phyloP scores from a whole-genome alignment of 331 rosid species.

The Rosa hybrid region DNA sequence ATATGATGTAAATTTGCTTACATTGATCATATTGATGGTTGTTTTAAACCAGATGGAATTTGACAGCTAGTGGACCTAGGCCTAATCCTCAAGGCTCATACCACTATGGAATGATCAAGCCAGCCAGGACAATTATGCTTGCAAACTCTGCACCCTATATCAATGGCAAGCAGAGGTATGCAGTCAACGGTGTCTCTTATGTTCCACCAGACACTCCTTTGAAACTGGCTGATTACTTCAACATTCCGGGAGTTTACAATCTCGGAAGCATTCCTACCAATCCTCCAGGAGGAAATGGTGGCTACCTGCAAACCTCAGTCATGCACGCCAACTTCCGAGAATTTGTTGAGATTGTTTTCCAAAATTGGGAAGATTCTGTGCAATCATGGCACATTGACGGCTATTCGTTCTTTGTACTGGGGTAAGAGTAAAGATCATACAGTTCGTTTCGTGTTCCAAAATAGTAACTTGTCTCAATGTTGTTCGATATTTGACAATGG shows the following conservation, averaged over 20 bases:
- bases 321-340: conserved; percentile 78
- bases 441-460: not conserved
- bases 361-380: conserved; percentile 79
- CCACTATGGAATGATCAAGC: conserved; percentile 82
- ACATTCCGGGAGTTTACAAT: conserved; percentile 76
- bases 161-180: conserved; percentile 92
- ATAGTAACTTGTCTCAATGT: not conserved
- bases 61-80: conserved; percentile 96
- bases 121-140: conserved; percentile 73
- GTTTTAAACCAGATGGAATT: conserved; percentile 60
- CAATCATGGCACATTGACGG: conserved; percentile 98
- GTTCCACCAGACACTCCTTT: conserved; percentile 75
- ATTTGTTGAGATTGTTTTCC: conserved; percentile 85
- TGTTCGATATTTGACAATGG: conserved; percentile 10
- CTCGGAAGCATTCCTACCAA: conserved; percentile 70
- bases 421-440: conserved; percentile 46
- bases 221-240: conserved; percentile 84
- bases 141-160: conserved; percentile 80
- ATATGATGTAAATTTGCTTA: not conserved
- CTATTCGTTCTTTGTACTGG: conserved; percentile 86
- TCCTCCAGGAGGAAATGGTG: conserved; percentile 69
- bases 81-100: conserved; percentile 98
- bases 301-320: conserved; percentile 79
- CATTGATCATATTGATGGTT: conserved; percentile 17
- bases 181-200: conserved; percentile 82